These are phyloP conservation scores for Mayamaea pseudoterrestris DNA, from an alignment of 108 stramenopile genomes.

Conservation along the genomic window DNA sequence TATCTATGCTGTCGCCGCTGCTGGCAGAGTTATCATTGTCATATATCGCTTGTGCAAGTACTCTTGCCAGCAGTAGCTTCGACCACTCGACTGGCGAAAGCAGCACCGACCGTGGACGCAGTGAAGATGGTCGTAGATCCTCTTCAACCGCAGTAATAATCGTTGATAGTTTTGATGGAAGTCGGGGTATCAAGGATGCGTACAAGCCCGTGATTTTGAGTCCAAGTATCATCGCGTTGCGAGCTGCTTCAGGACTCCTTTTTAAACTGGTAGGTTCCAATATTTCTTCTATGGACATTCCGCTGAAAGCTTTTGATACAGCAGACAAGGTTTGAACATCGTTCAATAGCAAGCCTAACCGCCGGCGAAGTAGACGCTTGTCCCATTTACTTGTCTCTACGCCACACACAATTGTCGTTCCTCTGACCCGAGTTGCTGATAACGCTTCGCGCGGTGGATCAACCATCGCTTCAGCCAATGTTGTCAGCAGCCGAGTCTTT, in stretches of 20 bases:
- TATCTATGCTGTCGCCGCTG: slow-evolving; percentile 40
- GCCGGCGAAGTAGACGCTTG: slow-evolving; percentile 37
- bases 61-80: slow-evolving; percentile 54
- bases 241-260: slow-evolving; percentile 3
- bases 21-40: slow-evolving; percentile 54
- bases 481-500: slow-evolving; percentile 65
- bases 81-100: slow-evolving; percentile 82
- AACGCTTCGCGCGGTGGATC: slow-evolving; percentile 44
- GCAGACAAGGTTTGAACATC: slow-evolving; percentile 59
- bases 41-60: slow-evolving; percentile 64
- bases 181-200: slow-evolving; percentile 32
- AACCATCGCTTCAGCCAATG: slow-evolving; percentile 58
- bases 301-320: slow-evolving; percentile 44
- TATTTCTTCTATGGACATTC: slow-evolving; percentile 68
- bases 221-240: slow-evolving; percentile 42
- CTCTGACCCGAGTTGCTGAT: slow-evolving; percentile 58
- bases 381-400: slow-evolving; percentile 72
- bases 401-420: slow-evolving; percentile 46
- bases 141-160: slow-evolving; percentile 73
- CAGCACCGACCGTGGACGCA: slow-evolving; percentile 35
- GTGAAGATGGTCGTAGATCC: slow-evolving; percentile 47
- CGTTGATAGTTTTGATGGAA: slow-evolving; percentile 66
- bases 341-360: slow-evolving; percentile 59
- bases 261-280: slow-evolving; percentile 51
- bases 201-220: slow-evolving; percentile 72